A percentile compares a stretch with the other conserved stretches of the same genome.
Conservation (phyloP, 176 grass and related monocot species). For the Oryza punctata region DNA sequence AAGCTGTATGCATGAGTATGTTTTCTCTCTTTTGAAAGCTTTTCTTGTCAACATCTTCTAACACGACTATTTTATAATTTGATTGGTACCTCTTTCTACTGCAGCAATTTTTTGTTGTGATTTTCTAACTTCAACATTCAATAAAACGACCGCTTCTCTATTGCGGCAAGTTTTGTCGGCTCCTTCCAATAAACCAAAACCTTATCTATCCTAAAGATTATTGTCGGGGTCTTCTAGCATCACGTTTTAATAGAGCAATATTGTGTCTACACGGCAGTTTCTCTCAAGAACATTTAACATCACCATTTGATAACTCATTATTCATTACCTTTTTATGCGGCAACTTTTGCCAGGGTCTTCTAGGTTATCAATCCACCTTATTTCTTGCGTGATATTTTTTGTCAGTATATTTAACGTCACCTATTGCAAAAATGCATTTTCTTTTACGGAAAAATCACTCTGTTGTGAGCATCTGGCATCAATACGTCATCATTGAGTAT, state of each 20-base stretch:
- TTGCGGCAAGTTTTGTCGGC: neutral
- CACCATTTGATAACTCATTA: neutral
- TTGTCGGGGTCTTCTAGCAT: conserved; percentile 28
- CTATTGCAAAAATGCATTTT: neutral
- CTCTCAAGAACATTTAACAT: conserved; percentile 23
- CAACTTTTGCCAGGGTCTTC: neutral
- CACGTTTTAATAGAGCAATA: neutral
- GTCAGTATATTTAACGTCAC: neutral
- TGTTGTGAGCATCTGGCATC: neutral
- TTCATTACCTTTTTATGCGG: neutral
- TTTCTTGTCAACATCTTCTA: conserved; percentile 10
- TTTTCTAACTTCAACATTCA: conserved; percentile 16
- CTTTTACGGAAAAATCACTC: neutral
- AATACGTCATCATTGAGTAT: neutral
- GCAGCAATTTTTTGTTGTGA: neutral
- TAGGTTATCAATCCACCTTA: neutral
- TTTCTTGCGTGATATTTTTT: neutral
- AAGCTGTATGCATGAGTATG: neutral
- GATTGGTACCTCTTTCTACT: neutral
- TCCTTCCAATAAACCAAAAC: neutral
- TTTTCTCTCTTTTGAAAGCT: neutral
- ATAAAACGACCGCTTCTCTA: conserved; percentile 6
- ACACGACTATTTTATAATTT: neutral
- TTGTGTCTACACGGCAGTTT: conserved; percentile 1
- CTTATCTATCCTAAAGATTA: neutral